phyloP scores from a whole-genome alignment of 2,329 filamentous ascomycete species.

The Pseudogymnoascus sp. region DNA sequence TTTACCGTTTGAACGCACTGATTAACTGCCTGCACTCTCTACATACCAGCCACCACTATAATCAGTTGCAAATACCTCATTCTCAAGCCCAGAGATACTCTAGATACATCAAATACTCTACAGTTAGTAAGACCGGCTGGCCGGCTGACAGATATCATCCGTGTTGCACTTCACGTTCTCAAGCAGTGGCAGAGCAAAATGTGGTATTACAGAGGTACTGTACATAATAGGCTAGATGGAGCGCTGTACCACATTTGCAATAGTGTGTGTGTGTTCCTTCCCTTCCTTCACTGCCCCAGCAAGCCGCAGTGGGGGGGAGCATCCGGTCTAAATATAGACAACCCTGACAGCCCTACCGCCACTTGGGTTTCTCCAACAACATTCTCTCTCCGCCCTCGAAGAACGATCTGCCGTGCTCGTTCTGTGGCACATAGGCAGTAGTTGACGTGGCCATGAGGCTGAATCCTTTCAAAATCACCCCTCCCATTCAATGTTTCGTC shows the following conservation, averaged over 20 bases:
- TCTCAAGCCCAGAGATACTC: not conserved
- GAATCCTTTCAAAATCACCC: not conserved
- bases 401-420: not conserved
- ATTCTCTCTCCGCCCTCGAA: not conserved
- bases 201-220: not conserved
- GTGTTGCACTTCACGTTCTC: too few relatives aligned
- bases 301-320: not conserved
- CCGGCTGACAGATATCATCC: too few relatives aligned
- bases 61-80: not conserved
- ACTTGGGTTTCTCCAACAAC: not conserved
- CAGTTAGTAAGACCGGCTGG: not conserved
- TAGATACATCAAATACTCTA: not conserved
- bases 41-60: not conserved
- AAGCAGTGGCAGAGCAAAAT: not conserved
- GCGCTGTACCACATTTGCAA: not conserved
- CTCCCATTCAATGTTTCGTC: not conserved
- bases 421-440: not conserved
- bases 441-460: slow-evolving; percentile 3
- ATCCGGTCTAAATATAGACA: slow-evolving; percentile 5
- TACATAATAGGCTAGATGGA: not conserved
- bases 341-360: not conserved
- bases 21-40: not conserved
- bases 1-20: not conserved
- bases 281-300: not conserved
- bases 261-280: not conserved